Conservation (phyloP, 2,329 filamentous ascomycete genomes). For the Pyrenochaeta sp. region DNA sequence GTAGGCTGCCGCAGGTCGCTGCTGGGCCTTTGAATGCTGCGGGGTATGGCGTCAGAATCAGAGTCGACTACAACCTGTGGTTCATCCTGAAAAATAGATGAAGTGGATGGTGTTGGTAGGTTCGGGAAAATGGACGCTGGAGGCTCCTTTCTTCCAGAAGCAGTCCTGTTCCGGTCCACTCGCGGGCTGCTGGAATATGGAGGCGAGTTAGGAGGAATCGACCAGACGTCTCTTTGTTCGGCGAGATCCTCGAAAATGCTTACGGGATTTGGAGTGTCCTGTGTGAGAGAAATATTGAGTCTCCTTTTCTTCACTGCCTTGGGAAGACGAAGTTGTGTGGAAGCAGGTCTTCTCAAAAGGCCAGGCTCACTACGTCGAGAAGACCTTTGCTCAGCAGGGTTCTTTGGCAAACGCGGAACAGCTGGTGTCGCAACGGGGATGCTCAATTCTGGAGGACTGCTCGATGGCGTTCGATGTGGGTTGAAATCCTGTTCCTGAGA, state of each 20-base stretch:
- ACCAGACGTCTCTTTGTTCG: conserved; percentile 37
- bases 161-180: conserved; percentile 9
- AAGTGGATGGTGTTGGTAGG: conserved; percentile 42
- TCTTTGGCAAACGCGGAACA: conserved; percentile 10
- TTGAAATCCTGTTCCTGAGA: conserved; percentile 44
- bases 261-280: conserved; percentile 10
- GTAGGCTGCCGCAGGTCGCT: conserved; percentile 16
- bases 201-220: conserved; percentile 54
- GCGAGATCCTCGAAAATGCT: conserved; percentile 12
- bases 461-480: conserved; percentile 26
- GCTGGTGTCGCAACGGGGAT: conserved; percentile 34
- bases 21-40: conserved; percentile 17
- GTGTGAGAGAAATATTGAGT: conserved; percentile 21
- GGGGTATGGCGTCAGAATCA: conserved; percentile 30
- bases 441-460: conserved; percentile 32
- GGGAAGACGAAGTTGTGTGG: conserved; percentile 23
- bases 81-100: conserved; percentile 35
- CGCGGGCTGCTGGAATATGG: conserved; percentile 46
- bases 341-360: conserved; percentile 10
- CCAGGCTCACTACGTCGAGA: conserved; percentile 5
- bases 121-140: conserved; percentile 16
- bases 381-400: conserved; percentile 7
- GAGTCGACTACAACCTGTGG: conserved; percentile 17
- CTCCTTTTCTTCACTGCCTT: conserved; percentile 30
- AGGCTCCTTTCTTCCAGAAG: conserved; percentile 8